A percentile compares a stretch with the other conserved stretches of the same genome.
These are phyloP conservation scores for Lecanicillium sp. DNA, from an alignment of 2,329 filamentous ascomycete genomes.

Conservation along the genomic window DNA sequence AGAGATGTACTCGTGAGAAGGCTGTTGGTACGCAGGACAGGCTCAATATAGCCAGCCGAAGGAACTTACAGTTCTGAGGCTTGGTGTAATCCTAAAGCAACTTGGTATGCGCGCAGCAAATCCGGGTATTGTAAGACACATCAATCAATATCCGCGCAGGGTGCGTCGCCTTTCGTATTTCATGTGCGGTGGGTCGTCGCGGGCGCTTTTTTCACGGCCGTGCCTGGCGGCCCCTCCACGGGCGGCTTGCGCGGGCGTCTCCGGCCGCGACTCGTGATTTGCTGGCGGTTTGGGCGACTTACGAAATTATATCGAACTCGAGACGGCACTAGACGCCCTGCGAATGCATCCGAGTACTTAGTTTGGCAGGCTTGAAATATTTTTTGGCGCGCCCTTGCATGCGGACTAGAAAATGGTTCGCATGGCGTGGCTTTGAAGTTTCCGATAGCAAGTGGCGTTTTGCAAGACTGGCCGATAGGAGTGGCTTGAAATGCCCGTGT, in stretches of 20 bases:
- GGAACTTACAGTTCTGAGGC: background rate
- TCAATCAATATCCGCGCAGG: background rate
- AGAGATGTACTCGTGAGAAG: background rate
- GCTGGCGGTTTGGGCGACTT: background rate
- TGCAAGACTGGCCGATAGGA: too few relatives aligned
- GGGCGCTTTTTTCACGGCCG: background rate
- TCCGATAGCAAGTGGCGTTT: too few relatives aligned
- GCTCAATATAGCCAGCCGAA: background rate
- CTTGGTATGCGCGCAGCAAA: background rate
- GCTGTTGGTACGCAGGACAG: background rate
- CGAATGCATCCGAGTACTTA: too few relatives aligned
- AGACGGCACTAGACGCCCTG: too few relatives aligned
- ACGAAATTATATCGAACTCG: background rate
- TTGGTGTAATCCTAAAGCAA: background rate
- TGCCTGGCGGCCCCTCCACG: background rate
- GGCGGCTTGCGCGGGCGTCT: constrained; percentile 1
- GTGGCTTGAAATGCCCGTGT: too few relatives aligned
- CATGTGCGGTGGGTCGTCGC: constrained; percentile 1
- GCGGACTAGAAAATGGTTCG: background rate
- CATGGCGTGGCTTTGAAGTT: background rate
- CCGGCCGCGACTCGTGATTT: background rate
- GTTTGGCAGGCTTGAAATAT: background rate
- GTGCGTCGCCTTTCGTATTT: background rate
- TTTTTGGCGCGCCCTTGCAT: background rate
- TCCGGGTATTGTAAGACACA: background rate